Evolutionary conservation across 208 protist genomes (phyloP).

Genomic region (Tritrichomonas musculus): DNA sequence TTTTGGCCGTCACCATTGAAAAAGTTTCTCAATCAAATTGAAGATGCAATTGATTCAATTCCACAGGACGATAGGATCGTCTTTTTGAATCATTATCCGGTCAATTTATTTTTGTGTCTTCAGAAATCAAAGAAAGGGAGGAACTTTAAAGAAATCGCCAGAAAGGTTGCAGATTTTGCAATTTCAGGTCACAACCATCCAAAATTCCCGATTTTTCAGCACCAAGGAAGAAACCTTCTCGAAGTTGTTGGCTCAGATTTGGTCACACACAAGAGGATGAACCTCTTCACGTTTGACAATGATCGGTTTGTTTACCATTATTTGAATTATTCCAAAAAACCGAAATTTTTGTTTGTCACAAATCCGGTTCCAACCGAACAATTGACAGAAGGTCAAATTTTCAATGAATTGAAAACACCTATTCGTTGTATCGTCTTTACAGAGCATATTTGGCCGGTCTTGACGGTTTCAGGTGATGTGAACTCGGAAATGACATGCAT

Average conservation of each 20-base stretch:
- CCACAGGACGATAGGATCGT: not conserved
- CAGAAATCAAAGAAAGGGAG: not conserved
- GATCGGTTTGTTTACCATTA: not conserved
- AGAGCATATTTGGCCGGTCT: not conserved
- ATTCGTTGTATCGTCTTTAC: not conserved
- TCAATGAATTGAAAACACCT: not conserved
- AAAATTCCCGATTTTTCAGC: not conserved
- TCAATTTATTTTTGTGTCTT: not conserved
- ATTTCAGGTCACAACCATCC: not conserved
- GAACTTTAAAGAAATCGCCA: not conserved
- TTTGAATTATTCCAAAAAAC: not conserved
- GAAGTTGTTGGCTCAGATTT: not conserved
- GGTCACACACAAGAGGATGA: not conserved
- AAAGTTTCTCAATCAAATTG: not conserved
- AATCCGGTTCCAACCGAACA: not conserved
- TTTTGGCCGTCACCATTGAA: not conserved
- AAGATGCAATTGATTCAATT: not conserved
- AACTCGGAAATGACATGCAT: not conserved
- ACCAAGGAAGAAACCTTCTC: not conserved
- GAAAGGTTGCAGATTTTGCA: no score
- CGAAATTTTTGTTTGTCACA: not conserved
- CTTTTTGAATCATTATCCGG: not conserved
- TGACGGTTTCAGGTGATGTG: not conserved
- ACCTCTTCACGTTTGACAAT: not conserved
- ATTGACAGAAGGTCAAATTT: not conserved